A percentile compares a stretch with the other conserved stretches of the same genome.
These are phyloP conservation scores for Nosema muscidifuracis DNA, from an alignment of 371 early-diverging fungal species.

Conservation along the genomic window DNA sequence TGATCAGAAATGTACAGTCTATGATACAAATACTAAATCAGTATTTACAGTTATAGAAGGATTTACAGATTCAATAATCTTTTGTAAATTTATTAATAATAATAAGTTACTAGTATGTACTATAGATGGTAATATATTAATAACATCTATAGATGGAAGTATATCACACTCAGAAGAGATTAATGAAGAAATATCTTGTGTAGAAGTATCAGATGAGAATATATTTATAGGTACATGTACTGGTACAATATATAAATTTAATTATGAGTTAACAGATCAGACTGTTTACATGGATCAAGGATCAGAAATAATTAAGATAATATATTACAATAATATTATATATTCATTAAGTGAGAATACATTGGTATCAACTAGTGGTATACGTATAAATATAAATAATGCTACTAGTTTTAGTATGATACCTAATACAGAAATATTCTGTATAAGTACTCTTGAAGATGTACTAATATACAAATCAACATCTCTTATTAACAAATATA, in stretches of 20 bases:
- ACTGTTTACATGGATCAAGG: constrained; percentile 31
- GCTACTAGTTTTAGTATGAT: constrained; percentile 18
- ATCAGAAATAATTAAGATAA: constrained; percentile 20
- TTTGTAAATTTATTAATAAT: constrained; percentile 24
- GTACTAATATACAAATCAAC: constrained; percentile 29
- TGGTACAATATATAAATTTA: constrained; percentile 41
- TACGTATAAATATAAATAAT: constrained; percentile 6
- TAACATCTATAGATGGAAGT: constrained; percentile 5
- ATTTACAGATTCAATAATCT: constrained; percentile 41
- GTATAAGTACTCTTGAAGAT: constrained; percentile 22
- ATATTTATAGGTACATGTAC: constrained; percentile 33
- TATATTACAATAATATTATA: constrained; percentile 12
- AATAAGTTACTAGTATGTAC: constrained; percentile 26
- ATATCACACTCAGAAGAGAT: constrained; percentile 10
- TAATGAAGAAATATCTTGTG: constrained; percentile 42
- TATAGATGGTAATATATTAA: constrained; percentile 38
- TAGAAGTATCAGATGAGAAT: constrained; percentile 10
- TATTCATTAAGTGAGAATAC: constrained; percentile 20
- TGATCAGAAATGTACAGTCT: constrained; percentile 20
- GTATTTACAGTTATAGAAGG: constrained; percentile 18
- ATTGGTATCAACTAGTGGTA: constrained; percentile 15
- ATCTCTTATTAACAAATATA: constrained; percentile 29
- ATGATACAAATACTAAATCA: constrained; percentile 1
- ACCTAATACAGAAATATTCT: constrained; percentile 29
- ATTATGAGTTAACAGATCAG: too few relatives aligned